Evolutionary conservation across 1,139 yeast species (phyloP).

Genomic region (Saccharomyces hybrid): DNA sequence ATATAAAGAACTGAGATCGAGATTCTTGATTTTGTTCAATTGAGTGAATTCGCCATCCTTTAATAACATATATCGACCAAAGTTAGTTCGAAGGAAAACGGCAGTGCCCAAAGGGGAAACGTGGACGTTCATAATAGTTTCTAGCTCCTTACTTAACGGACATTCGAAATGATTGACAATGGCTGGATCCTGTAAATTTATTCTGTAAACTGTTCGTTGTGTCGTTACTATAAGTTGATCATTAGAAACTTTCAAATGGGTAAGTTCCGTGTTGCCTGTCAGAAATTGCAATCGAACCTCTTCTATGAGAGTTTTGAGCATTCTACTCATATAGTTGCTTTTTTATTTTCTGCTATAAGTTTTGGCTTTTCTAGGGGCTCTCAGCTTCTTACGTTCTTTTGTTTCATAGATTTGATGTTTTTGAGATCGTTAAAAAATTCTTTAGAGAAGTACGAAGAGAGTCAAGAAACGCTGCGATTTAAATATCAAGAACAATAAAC

Average conservation of each 20-base stretch:
- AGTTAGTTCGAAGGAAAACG: background rate
- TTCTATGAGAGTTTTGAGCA: background rate
- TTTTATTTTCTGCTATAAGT: background rate
- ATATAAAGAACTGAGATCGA: constrained; percentile 19
- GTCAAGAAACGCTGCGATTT: background rate
- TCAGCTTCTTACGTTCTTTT: background rate
- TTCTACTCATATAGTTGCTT: background rate
- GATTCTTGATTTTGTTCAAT: constrained; percentile 15
- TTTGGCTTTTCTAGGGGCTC: background rate
- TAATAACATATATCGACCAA: background rate
- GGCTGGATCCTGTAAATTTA: background rate
- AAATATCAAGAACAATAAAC: background rate
- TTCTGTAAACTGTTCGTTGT: background rate
- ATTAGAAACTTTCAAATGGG: background rate
- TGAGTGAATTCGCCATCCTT: background rate
- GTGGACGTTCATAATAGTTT: background rate
- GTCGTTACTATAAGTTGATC: background rate
- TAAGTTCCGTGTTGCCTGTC: background rate
- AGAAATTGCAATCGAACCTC: background rate
- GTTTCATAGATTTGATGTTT: background rate
- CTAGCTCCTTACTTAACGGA: background rate
- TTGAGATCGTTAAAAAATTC: background rate
- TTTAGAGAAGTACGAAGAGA: background rate
- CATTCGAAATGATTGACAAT: background rate
- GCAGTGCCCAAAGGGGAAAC: background rate